Evolutionary conservation across 1,284 basidiomycete species (phyloP).

Genomic region (Lentinus polychrous): DNA sequence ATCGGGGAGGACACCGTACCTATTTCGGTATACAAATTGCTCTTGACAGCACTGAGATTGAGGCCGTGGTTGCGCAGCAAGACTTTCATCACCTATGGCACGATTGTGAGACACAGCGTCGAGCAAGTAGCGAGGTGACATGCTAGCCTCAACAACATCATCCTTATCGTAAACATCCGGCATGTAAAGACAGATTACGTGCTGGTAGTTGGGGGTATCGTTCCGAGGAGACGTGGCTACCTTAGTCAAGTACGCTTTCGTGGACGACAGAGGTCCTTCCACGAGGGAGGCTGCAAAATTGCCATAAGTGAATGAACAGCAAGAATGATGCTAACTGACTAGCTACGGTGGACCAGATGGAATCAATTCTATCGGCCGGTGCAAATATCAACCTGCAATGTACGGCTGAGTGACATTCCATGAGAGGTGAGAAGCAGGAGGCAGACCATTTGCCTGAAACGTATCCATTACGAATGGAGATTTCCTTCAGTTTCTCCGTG

Average conservation of each 20-base stretch:
- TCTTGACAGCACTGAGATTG: slow-evolving; percentile 61
- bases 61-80: slow-evolving; percentile 57
- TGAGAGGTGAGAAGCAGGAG: neutral
- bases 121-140: neutral
- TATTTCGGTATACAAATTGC: slow-evolving; percentile 57
- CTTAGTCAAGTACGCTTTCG: slow-evolving; percentile 47
- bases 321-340: slow-evolving; percentile 27
- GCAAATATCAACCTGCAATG: slow-evolving; percentile 54
- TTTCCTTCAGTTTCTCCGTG: slow-evolving; percentile 46
- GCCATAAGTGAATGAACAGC: slow-evolving; percentile 2
- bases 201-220: slow-evolving; percentile 44
- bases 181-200: slow-evolving; percentile 65
- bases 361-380: slow-evolving; percentile 50
- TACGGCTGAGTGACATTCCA: neutral
- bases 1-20: slow-evolving; percentile 28
- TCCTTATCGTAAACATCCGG: slow-evolving; percentile 63
- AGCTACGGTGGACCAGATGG: slow-evolving; percentile 51
- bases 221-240: slow-evolving; percentile 54
- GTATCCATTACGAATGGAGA: slow-evolving; percentile 45
- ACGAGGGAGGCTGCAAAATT: slow-evolving; percentile 44
- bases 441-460: slow-evolving; percentile 61
- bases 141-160: slow-evolving; percentile 42
- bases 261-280: slow-evolving; percentile 52
- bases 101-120: neutral
- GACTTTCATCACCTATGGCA: slow-evolving; percentile 54